phyloP scores from a whole-genome alignment of 306 rosid species.

The Argentina anserina region DNA sequence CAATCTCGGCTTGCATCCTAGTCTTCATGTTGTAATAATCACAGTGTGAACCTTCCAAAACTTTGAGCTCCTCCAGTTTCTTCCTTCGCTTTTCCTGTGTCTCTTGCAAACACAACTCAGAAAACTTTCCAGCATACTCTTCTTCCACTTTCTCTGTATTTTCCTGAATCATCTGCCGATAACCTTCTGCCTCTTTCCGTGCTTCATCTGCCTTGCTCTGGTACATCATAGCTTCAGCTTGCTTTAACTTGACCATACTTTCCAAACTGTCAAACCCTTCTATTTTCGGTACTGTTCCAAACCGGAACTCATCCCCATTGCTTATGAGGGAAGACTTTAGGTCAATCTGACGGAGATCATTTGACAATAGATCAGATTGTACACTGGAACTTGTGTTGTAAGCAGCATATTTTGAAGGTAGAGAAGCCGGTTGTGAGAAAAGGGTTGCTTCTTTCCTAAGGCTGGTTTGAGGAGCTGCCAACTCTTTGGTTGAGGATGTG shows the following conservation, averaged over 20 bases:
- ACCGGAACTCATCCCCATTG: slow-evolving; percentile 52
- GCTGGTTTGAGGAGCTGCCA: slow-evolving; percentile 40
- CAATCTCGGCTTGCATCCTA: slow-evolving; percentile 88
- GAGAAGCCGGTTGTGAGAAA: slow-evolving; percentile 44
- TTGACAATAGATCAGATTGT: slow-evolving; percentile 46
- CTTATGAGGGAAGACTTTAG: slow-evolving; percentile 53
- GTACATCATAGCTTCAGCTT: slow-evolving; percentile 93
- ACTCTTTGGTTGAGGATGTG: slow-evolving; percentile 42
- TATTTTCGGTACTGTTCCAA: slow-evolving; percentile 53
- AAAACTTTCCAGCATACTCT: slow-evolving; percentile 63
- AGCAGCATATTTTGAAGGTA: slow-evolving; percentile 40
- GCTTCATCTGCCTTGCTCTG: slow-evolving; percentile 95
- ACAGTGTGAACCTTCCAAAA: slow-evolving; percentile 61
- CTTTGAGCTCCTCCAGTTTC: slow-evolving; percentile 81
- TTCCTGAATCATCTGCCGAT: slow-evolving; percentile 52
- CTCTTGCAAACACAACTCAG: slow-evolving; percentile 66
- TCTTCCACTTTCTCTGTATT: slow-evolving; percentile 68
- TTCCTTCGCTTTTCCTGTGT: slow-evolving; percentile 66
- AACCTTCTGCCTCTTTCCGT: slow-evolving; percentile 79
- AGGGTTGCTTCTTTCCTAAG: slow-evolving; percentile 56
- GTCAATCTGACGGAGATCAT: slow-evolving; percentile 57
- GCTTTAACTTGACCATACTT: slow-evolving; percentile 83
- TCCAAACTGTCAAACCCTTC: slow-evolving; percentile 80
- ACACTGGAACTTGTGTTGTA: slow-evolving; percentile 55
- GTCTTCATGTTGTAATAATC: slow-evolving; percentile 80